These are phyloP conservation scores for Erigeron philadelphicus DNA, from an alignment of 140 eudicot species.

Conservation along the genomic window DNA sequence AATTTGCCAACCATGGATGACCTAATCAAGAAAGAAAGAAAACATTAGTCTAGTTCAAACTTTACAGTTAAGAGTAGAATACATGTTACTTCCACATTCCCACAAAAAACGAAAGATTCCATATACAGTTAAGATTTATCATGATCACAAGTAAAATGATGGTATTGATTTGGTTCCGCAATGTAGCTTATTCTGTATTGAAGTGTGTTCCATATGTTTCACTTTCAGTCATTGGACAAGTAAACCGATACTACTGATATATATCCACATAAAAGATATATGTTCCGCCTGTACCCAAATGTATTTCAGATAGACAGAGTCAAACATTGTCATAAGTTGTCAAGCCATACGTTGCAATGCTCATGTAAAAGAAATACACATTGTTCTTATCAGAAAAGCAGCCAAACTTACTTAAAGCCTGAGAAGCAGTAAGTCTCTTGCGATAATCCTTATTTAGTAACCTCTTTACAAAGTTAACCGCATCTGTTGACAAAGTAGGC, in stretches of 20 bases:
- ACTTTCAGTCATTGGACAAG: not conserved
- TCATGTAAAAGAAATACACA: not conserved
- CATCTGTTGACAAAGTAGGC: conserved; percentile 93
- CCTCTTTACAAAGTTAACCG: conserved; percentile 90
- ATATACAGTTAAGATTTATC: not conserved
- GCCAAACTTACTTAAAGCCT: conserved; percentile 75
- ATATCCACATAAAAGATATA: not conserved
- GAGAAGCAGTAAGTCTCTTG: conserved; percentile 94
- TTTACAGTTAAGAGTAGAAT: not conserved
- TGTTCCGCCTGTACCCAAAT: not conserved
- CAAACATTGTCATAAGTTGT: not conserved
- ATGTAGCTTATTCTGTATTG: not conserved
- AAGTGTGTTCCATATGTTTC: not conserved
- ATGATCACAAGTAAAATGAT: not conserved
- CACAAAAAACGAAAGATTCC: not conserved
- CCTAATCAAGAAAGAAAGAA: conserved; percentile 43
- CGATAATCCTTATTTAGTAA: conserved; percentile 87
- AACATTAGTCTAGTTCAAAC: not conserved
- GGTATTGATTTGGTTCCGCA: not conserved
- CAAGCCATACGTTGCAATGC: not conserved
- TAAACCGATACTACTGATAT: not conserved
- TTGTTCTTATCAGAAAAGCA: not conserved
- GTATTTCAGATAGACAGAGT: conserved; percentile 14
- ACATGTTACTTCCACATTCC: conserved; percentile 1
- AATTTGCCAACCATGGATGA: conserved; percentile 92